phyloP scores from a whole-genome alignment of 495 filamentous ascomycete genomes.

The Oidiodendron maius region DNA sequence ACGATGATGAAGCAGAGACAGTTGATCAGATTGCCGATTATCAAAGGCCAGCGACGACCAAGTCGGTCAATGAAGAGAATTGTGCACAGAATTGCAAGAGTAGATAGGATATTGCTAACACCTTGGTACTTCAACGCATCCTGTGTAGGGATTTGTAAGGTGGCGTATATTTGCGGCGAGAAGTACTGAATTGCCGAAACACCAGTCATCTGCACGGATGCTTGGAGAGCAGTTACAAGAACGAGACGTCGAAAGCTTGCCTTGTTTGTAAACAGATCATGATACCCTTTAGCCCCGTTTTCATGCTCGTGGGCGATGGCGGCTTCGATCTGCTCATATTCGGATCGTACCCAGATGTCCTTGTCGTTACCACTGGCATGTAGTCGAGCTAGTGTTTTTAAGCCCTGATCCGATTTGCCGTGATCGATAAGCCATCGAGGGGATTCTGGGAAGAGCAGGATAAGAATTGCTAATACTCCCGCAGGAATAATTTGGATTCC shows the following conservation, averaged over 20 bases:
- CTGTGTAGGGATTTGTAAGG: conserved; percentile 42
- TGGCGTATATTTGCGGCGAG: conserved; percentile 25
- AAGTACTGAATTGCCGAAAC: conserved; percentile 51
- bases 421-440: conserved; percentile 48
- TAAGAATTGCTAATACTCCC: conserved; percentile 36
- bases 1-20: conserved; percentile 18
- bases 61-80: conserved; percentile 34
- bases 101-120: conserved; percentile 43
- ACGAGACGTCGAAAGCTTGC: conserved; percentile 31
- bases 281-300: conserved; percentile 2
- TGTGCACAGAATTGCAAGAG: conserved; percentile 34
- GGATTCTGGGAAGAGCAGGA: conserved; percentile 31
- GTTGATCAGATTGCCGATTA: conserved; percentile 34
- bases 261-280: conserved; percentile 6
- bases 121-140: conserved; percentile 35
- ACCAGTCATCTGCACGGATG: conserved; percentile 58
- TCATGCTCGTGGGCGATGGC: conserved; percentile 18
- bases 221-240: conserved; percentile 63
- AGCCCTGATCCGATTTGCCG: conserved; percentile 40
- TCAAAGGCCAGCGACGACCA: conserved; percentile 32
- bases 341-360: conserved; percentile 21
- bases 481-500: conserved; percentile 43
- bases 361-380: conserved; percentile 37
- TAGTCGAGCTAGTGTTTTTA: conserved; percentile 41
- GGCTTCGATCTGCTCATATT: conserved; percentile 24